These are phyloP conservation scores for Sarocladiaceae sp. DNA, from an alignment of 2,329 filamentous ascomycete species.

Conservation along the genomic window DNA sequence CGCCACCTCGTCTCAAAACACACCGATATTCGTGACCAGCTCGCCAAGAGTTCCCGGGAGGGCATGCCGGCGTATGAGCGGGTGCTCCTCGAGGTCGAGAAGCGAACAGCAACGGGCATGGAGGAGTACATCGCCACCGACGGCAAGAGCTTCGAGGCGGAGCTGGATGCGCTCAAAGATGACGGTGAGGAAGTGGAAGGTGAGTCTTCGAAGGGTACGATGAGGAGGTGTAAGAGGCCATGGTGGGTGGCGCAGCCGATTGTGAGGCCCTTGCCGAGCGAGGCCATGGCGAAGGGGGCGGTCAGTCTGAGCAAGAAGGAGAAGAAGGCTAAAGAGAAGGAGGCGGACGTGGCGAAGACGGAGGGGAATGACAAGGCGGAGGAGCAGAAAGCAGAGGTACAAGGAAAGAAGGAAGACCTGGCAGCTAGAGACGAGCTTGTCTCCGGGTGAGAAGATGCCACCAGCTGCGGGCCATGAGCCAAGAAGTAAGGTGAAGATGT, in stretches of 20 bases:
- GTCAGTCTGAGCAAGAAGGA: slow-evolving; percentile 69
- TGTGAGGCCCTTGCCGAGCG: slow-evolving; percentile 76
- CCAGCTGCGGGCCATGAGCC: slow-evolving; percentile 8
- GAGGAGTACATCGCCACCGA: slow-evolving; percentile 55
- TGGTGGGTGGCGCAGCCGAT: slow-evolving; percentile 91
- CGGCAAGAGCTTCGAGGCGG: slow-evolving; percentile 42
- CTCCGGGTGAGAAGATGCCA: slow-evolving; percentile 16
- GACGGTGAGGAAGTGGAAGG: slow-evolving; percentile 33
- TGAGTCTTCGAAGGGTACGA: slow-evolving; percentile 59
- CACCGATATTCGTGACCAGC: slow-evolving; percentile 77
- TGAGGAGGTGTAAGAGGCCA: slow-evolving; percentile 69
- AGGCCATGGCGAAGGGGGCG: slow-evolving; percentile 77
- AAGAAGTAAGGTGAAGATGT: slow-evolving; percentile 5
- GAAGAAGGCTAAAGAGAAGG: slow-evolving; percentile 31
- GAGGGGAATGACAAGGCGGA: slow-evolving; percentile 25
- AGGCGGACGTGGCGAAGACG: slow-evolving; percentile 12
- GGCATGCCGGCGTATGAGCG: slow-evolving; percentile 73
- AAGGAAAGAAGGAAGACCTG: slow-evolving; percentile 21
- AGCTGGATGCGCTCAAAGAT: slow-evolving; percentile 19
- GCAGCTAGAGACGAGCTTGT: slow-evolving; percentile 19
- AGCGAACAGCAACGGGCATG: slow-evolving; percentile 65
- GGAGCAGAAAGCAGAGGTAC: slow-evolving; percentile 34
- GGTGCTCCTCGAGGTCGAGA: slow-evolving; percentile 69
- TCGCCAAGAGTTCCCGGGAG: slow-evolving; percentile 62
- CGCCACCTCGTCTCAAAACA: slow-evolving; percentile 74